Evolutionary conservation across 139 green algal species (phyloP).

Genomic region (Picochlorum sp.): DNA sequence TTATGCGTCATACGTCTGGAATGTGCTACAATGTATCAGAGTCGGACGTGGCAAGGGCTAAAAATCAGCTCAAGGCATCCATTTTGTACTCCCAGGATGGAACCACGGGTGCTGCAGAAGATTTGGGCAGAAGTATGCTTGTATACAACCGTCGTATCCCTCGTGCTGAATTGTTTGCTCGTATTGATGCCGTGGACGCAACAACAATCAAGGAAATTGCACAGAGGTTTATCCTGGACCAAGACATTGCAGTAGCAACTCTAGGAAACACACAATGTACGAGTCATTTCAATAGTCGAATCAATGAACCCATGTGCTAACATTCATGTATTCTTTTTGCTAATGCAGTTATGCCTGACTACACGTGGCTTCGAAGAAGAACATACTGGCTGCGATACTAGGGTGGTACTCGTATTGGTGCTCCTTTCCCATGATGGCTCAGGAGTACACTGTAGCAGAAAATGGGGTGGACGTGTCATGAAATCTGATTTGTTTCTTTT

Average conservation of each 20-base stretch:
- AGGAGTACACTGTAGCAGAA: too few relatives aligned
- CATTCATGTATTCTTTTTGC: not conserved
- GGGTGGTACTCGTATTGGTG: slow-evolving; percentile 8
- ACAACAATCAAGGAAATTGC: slow-evolving; percentile 76
- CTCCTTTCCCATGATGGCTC: too few relatives aligned
- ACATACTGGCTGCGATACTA: slow-evolving; percentile 95
- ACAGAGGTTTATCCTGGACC: slow-evolving; percentile 85
- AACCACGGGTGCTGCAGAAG: slow-evolving; percentile 71
- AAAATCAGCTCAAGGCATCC: slow-evolving; percentile 89
- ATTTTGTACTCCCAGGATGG: slow-evolving; percentile 58
- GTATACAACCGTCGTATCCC: slow-evolving; percentile 89
- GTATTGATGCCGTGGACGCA: slow-evolving; percentile 90
- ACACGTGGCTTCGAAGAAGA: slow-evolving; percentile 86
- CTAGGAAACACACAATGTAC: slow-evolving; percentile 75
- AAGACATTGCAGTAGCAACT: slow-evolving; percentile 79
- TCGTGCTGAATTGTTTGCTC: slow-evolving; percentile 91
- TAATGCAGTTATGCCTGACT: slow-evolving; percentile 74
- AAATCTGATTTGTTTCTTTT: too few relatives aligned
- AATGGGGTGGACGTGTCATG: too few relatives aligned
- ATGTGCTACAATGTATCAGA: slow-evolving; percentile 83
- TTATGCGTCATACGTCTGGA: slow-evolving; percentile 65
- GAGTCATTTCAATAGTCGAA: not conserved
- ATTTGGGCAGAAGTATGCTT: slow-evolving; percentile 91
- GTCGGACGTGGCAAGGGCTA: slow-evolving; percentile 78
- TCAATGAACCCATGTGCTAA: not conserved